Percentiles rank a stretch among this genome's conserved stretches.
These are phyloP conservation scores for Anthostomella pinea DNA, from an alignment of 2,329 filamentous ascomycete genomes.

Conservation along the genomic window DNA sequence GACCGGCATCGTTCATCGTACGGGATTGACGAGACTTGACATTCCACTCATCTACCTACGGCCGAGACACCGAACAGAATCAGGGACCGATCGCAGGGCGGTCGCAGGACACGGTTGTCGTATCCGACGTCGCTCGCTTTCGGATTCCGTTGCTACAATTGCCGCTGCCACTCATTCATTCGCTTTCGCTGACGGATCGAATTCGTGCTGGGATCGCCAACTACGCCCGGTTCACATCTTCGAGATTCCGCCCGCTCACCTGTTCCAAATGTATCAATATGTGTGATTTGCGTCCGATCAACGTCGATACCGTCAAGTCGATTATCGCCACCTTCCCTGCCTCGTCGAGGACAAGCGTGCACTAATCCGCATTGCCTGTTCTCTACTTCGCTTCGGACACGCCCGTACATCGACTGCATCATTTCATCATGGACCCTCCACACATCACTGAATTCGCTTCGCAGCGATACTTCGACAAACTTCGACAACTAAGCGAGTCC, in stretches of 20 bases:
- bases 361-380: constrained; percentile 23
- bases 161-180: constrained; percentile 20
- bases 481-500: constrained; percentile 52
- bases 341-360: constrained; percentile 27
- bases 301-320: constrained; percentile 23
- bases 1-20: too few relatives aligned
- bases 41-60: constrained; percentile 16
- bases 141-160: constrained; percentile 2
- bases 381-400: constrained; percentile 20
- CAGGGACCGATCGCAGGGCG: constrained; percentile 2
- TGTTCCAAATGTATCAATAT: constrained; percentile 31
- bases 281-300: constrained; percentile 27
- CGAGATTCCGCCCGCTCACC: constrained; percentile 4
- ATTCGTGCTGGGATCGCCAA: constrained; percentile 5
- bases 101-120: background rate
- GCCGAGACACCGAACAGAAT: constrained; percentile 8
- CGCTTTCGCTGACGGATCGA: background rate
- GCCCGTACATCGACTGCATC: constrained; percentile 13
- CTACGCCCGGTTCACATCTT: constrained; percentile 9
- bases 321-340: constrained; percentile 26
- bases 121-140: constrained; percentile 12
- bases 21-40: constrained; percentile 16
- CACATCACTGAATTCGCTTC: constrained; percentile 67
- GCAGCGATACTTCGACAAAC: constrained; percentile 61
- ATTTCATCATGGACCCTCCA: constrained; percentile 55